Evolutionary conservation across 2,329 filamentous ascomycete genomes (phyloP).

Genomic region (Arthrocladium fulminans): DNA sequence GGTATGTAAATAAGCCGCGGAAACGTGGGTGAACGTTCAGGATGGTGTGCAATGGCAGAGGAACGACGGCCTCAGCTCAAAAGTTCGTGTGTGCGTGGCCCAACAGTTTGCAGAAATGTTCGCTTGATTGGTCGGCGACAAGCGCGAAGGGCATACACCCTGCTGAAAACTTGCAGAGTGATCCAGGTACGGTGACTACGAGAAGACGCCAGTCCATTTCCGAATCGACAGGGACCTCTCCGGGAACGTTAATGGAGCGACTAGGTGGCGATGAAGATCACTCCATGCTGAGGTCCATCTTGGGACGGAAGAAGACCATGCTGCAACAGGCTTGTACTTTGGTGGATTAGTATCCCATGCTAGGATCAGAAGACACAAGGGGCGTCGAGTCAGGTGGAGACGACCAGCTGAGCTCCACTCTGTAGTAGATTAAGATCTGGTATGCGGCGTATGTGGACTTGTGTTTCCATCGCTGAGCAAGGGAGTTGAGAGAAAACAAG

Average conservation of each 20-base stretch:
- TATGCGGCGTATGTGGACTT: background rate
- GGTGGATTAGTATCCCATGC: background rate
- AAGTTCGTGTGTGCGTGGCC: background rate
- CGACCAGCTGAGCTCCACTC: background rate
- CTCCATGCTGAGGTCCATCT: background rate
- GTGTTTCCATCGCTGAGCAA: background rate
- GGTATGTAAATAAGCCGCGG: background rate
- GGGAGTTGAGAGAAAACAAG: background rate
- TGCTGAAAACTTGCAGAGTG: background rate
- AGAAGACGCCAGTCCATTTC: no score
- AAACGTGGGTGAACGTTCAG: background rate
- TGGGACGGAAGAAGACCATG: background rate
- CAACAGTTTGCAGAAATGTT: background rate
- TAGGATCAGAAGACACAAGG: conserved; percentile 1
- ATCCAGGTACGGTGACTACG: background rate
- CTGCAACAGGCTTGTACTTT: background rate
- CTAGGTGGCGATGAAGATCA: background rate
- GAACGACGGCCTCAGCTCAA: background rate
- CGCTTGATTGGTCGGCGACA: conserved; percentile 3
- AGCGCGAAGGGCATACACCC: background rate
- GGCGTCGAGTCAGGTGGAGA: conserved; percentile 1
- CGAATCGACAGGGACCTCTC: background rate
- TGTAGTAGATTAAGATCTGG: background rate
- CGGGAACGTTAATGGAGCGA: background rate
- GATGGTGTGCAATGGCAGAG: background rate